phyloP scores from a whole-genome alignment of 805 yeast genomes.

The Candida tibetensis region DNA sequence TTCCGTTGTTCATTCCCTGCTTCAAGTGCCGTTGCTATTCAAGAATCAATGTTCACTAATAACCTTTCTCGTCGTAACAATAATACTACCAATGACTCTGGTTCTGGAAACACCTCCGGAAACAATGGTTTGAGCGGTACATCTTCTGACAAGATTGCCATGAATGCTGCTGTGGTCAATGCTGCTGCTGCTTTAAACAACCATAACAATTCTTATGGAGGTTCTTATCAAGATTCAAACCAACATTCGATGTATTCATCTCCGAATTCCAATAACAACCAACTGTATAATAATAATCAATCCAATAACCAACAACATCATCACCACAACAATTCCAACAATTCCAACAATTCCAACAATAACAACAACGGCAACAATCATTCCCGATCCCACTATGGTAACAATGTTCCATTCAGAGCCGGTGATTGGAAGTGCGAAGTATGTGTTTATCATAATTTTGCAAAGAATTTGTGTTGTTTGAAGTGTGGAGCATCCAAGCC shows the following conservation, averaged over 20 bases:
- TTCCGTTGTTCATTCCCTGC: slow-evolving; percentile 91
- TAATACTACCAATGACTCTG: slow-evolving; percentile 5
- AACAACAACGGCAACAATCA: slow-evolving; percentile 14
- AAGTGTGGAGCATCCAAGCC: slow-evolving; percentile 80
- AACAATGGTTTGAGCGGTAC: slow-evolving; percentile 9
- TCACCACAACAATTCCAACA: slow-evolving; percentile 1
- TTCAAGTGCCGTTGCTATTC: slow-evolving; percentile 65
- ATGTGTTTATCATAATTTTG: slow-evolving; percentile 89
- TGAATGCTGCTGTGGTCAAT: slow-evolving; percentile 13
- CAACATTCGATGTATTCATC: neutral
- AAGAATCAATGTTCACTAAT: slow-evolving; percentile 51
- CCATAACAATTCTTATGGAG: slow-evolving; percentile 4
- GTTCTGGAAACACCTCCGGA: slow-evolving; percentile 3
- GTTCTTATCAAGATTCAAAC: neutral
- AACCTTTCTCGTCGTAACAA: slow-evolving; percentile 7
- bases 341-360: slow-evolving; percentile 14
- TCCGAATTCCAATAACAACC: no score
- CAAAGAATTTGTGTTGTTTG: slow-evolving; percentile 81
- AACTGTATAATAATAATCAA: neutral
- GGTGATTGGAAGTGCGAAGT: slow-evolving; percentile 95
- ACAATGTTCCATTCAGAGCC: slow-evolving; percentile 87
- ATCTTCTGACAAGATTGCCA: slow-evolving; percentile 14
- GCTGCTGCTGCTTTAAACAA: slow-evolving; percentile 10
- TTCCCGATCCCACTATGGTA: slow-evolving; percentile 24
- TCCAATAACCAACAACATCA: neutral